Evolutionary conservation across 192 early-diverging fungal genomes (phyloP), one percentile per base, ranked within the genome.

Genomic region (Coemansia furcata): DNA sequence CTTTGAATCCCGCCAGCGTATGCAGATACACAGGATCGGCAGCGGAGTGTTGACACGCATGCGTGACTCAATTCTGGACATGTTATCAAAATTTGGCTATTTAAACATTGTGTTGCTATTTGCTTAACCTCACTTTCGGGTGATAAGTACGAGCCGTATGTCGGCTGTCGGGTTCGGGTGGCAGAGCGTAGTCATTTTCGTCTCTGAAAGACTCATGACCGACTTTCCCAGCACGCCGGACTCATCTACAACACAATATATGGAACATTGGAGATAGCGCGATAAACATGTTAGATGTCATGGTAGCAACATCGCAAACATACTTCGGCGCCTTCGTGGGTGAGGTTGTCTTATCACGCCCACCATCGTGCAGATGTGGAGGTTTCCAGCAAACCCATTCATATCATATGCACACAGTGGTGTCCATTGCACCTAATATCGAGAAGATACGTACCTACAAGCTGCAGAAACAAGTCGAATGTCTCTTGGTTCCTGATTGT

Each of bases 111-210:
- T 17, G 17, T 52, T 52, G 29, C 50, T 52, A 52, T 26, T 23
- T 47, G 10, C 40, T 21, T 21, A 19, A 4, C 23, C n/a, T 71
- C 66, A 82, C 59, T 82, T 82, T n/a, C 71, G 67, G 4, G 80
- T 77, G 19, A 82, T 60, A 2, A 82, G 66, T 3, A 82, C 64
- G 5, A 82, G 72, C 12, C 80, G 80, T 5, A 82, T 74, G 44
- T 77, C 71, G 19, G 72, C 65, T 14, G 57, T 26, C 26, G 74
- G 71, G 43, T 71, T 77, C 19, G 68, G 74, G 36, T 70, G 69
- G 62, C 80, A 82, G 21, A 77, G 63, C 38, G 75, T 36, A 15
- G 67, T 57, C 75, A 73, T 73, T 32, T 47, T 68, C 2, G 75
- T 65, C 7, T 77, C 72, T 39, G 68, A 59, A 49, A 82, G 54